A percentile compares a stretch with the other conserved stretches of the same genome.
phyloP scores from a whole-genome alignment of 148 eudicot species.

The Nepenthes mirabilis region DNA sequence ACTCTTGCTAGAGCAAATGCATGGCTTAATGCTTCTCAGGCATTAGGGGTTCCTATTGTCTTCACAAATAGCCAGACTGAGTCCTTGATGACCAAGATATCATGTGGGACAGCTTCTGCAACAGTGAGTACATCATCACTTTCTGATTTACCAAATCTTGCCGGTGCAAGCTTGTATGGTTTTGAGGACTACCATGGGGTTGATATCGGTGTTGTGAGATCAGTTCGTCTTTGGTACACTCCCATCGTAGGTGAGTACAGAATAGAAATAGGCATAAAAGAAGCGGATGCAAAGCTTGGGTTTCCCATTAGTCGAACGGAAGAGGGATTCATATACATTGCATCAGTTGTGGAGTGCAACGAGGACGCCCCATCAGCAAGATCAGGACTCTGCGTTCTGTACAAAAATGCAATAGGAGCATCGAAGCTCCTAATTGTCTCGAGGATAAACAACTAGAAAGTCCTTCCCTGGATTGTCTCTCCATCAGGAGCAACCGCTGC shows the following conservation, averaged over 20 bases:
- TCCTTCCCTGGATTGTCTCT: slow-evolving; percentile 76
- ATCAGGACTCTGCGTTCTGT: slow-evolving; percentile 50
- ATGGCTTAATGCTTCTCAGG: no score
- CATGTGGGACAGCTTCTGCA: slow-evolving; percentile 68
- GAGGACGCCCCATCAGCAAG: slow-evolving; percentile 45
- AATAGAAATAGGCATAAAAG: slow-evolving; percentile 42
- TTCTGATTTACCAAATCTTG: slow-evolving; percentile 57
- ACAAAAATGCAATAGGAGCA: slow-evolving; percentile 36
- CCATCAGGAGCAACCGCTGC: slow-evolving; percentile 53
- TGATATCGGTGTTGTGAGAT: slow-evolving; percentile 75
- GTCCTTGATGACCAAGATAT: slow-evolving; percentile 77
- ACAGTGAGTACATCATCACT: slow-evolving; percentile 52
- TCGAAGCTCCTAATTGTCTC: slow-evolving; percentile 41
- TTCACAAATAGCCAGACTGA: slow-evolving; percentile 69
- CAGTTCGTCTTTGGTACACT: slow-evolving; percentile 78
- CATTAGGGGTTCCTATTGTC: slow-evolving; percentile 48
- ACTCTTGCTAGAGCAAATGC: no score
- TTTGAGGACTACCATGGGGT: no score
- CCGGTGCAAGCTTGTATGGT: no score
- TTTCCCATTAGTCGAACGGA: slow-evolving; percentile 69
- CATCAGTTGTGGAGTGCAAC: slow-evolving; percentile 39
- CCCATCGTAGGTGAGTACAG: slow-evolving; percentile 52
- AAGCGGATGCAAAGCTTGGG: slow-evolving; percentile 58
- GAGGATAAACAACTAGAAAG: no score
- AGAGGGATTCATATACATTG: slow-evolving; percentile 76